Evolutionary conservation across 192 early-diverging fungal species (phyloP).

Genomic region (Dissophora globulifera): DNA sequence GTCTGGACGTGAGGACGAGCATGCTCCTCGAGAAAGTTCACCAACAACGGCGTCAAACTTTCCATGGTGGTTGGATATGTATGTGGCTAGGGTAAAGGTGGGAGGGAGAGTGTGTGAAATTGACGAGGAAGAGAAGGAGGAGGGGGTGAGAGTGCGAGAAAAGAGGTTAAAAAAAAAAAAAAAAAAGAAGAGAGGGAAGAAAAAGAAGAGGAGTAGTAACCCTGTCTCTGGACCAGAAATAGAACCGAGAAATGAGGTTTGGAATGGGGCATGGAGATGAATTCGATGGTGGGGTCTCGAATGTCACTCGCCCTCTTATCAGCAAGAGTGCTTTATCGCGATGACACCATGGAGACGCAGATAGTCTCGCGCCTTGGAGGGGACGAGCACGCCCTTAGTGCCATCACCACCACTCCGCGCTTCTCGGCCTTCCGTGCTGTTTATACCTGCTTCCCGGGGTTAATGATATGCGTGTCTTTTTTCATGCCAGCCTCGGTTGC

Average conservation of each 20-base stretch:
- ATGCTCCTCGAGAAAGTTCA: slow-evolving; percentile 44
- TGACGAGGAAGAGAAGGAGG: slow-evolving; percentile 6
- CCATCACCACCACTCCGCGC: too few relatives aligned
- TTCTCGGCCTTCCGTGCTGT: neutral
- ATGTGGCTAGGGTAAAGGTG: neutral
- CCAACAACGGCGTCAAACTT: slow-evolving; percentile 17
- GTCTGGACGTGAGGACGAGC: slow-evolving; percentile 43
- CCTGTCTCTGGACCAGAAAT: neutral
- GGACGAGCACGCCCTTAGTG: too few relatives aligned
- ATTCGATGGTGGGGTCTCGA: neutral
- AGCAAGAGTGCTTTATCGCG: too few relatives aligned
- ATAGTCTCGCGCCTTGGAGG: too few relatives aligned
- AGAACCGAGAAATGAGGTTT: neutral
- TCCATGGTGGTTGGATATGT: slow-evolving; percentile 21
- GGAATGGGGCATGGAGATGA: slow-evolving; percentile 8
- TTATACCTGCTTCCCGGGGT: neutral
- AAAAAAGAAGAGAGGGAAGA: neutral
- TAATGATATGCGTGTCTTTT: neutral
- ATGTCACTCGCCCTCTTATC: neutral
- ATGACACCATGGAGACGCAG: too few relatives aligned
- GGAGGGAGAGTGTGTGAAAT: neutral
- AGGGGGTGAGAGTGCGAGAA: slow-evolving; percentile 18
- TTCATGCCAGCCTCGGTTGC: too few relatives aligned
- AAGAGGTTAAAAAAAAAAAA: neutral
- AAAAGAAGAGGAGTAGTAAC: neutral